Evolutionary conservation across 2,329 filamentous ascomycete genomes (phyloP).

Genomic region (Xylaria sp.): DNA sequence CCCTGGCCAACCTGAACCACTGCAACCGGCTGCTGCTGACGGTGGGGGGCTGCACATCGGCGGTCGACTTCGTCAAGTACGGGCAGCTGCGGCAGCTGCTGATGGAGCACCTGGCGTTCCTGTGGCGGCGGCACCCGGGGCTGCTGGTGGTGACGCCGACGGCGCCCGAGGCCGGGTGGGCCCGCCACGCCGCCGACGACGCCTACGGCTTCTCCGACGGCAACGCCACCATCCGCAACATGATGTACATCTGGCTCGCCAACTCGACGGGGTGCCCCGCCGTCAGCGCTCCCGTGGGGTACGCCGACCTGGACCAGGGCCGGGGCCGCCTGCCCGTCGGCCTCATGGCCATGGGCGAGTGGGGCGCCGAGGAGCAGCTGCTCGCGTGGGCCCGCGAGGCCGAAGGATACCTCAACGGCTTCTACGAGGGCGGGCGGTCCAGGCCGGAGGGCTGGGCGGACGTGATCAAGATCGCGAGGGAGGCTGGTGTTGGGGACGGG

Average conservation of each 20-base stretch:
- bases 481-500: background rate
- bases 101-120: slow-evolving; percentile 46
- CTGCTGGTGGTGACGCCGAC: slow-evolving; percentile 81
- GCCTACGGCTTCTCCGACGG: slow-evolving; percentile 75
- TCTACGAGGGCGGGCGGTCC: slow-evolving; percentile 51
- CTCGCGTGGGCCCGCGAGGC: slow-evolving; percentile 61
- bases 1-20: slow-evolving; percentile 60
- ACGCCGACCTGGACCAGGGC: slow-evolving; percentile 59
- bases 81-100: slow-evolving; percentile 74
- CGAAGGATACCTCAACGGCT: slow-evolving; percentile 57
- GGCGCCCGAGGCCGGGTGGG: slow-evolving; percentile 75
- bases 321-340: slow-evolving; percentile 63
- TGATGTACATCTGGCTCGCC: slow-evolving; percentile 85
- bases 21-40: slow-evolving; percentile 72
- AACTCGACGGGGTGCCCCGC: slow-evolving; percentile 82
- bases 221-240: slow-evolving; percentile 72
- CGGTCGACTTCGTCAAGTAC: slow-evolving; percentile 71
- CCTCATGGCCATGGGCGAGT: slow-evolving; percentile 66
- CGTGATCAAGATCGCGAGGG: slow-evolving; percentile 47
- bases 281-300: slow-evolving; percentile 75
- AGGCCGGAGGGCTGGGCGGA: slow-evolving; percentile 62
- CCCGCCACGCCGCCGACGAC: slow-evolving; percentile 59
- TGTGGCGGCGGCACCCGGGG: slow-evolving; percentile 70
- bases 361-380: slow-evolving; percentile 67
- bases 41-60: slow-evolving; percentile 65